A percentile compares a stretch with the other conserved stretches of the same genome.
Evolutionary conservation across 2,329 filamentous ascomycete genomes (phyloP).

Genomic region (Metarhizium robertsii): DNA sequence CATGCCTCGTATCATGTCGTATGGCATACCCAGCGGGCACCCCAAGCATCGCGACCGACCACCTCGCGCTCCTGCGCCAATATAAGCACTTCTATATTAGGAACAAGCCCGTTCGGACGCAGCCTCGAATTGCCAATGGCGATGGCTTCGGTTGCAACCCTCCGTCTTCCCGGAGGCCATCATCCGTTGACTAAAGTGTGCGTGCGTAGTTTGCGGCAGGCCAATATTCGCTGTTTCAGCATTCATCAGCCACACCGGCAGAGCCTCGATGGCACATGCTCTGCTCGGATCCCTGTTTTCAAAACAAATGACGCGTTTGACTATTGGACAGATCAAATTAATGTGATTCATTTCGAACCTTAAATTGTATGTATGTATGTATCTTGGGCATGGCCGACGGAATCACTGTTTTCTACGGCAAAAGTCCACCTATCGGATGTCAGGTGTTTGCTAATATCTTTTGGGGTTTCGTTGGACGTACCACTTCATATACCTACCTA

Average conservation of each 20-base stretch:
- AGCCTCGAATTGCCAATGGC: not conserved
- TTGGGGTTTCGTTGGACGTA: no score
- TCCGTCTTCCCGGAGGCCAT: not conserved
- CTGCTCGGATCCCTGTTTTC: not conserved
- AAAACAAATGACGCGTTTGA: no score
- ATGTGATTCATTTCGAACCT: no score
- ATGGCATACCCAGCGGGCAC: not conserved
- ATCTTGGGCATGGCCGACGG: no score
- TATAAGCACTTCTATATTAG: not conserved
- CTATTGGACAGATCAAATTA: no score
- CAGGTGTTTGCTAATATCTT: no score
- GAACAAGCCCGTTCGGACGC: not conserved
- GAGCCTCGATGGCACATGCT: not conserved
- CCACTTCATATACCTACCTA: no score
- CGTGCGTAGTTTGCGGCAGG: not conserved
- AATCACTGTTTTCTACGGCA: no score
- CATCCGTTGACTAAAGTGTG: not conserved
- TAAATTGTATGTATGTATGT: no score
- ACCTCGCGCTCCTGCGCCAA: not conserved
- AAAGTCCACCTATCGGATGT: no score
- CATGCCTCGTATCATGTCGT: not conserved
- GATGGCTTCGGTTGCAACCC: not conserved
- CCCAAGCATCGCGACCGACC: not conserved
- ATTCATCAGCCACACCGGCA: not conserved
- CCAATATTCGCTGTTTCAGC: not conserved